Evolutionary conservation across 345 rosid species (phyloP), one percentile per base, ranked within the genome.

Genomic region (Psidium friedrichsthalianum): DNA sequence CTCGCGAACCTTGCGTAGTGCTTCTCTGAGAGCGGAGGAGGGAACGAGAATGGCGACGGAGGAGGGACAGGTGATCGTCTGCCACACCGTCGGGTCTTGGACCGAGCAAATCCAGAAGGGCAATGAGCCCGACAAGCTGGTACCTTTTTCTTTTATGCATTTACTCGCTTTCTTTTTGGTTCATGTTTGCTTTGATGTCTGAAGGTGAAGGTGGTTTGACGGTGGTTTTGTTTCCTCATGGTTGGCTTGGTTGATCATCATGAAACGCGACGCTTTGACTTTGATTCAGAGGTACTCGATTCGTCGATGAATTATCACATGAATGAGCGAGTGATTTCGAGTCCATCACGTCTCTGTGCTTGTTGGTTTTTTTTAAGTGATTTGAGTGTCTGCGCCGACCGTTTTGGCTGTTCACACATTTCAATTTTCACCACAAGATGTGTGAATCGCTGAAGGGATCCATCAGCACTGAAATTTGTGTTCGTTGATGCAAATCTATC

Each of bases 31-130:
- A 44, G 51, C 52, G 47, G 13, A 36, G 59, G 13, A 59, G 53
- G 6, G 49, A 16, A 40, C 47, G 56, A 40, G 29, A 51, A 59
- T 44, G 85, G 6, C 51, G 84, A 20, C 85, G 20, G 85, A 84
- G 80, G 85, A 84, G 51, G 82, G 57, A 24, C 85, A 59, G 56
- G 85, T 84, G 54, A 51, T 84, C 80, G 16, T 56, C 64, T 84
- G 85, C 82, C 85, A 84, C 56, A 84, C 81, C 85, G 13, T 84
- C 44, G 85, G 64, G 44, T 69, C 85, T 2, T 84, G 85, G 85
- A 84, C 76, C 40, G 85, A 84, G 82, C 81, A 84, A 29, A 58
- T 84, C 85, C 76, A 84, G 56, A 84, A 61, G 85, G 78, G 80
- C 55, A 61, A 61, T 44, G 85, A 84, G 42, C 15, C 52, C 18